Evolutionary conservation across 2,329 filamentous ascomycete genomes (phyloP).

Genomic region (Colletotrichum filicis): DNA sequence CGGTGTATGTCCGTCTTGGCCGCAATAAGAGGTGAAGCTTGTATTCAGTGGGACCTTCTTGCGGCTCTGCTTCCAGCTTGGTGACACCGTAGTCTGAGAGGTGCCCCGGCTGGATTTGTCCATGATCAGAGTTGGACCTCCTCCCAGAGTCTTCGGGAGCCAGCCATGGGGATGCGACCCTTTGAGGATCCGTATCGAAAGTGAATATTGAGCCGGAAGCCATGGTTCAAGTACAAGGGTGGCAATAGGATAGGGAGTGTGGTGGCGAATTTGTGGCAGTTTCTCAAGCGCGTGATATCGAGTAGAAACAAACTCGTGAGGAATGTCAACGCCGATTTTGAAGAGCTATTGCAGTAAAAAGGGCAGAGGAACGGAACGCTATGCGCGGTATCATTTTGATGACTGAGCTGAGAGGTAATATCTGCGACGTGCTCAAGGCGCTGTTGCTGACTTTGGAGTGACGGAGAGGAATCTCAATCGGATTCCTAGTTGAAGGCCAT

Average conservation of each 20-base stretch:
- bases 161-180: conserved; percentile 92
- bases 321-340: not conserved
- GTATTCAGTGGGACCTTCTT: conserved; percentile 95
- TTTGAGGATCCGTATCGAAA: conserved; percentile 87
- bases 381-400: conserved; percentile 36
- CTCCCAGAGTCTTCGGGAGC: conserved; percentile 61
- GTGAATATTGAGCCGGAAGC: conserved; percentile 98
- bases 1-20: conserved; percentile 78
- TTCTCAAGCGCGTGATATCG: not conserved
- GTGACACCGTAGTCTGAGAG: conserved; percentile 74
- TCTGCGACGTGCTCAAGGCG: conserved; percentile 1
- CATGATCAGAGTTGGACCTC: conserved; percentile 40
- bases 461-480: not conserved
- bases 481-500: conserved; percentile 28
- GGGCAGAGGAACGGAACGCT: conserved; percentile 20
- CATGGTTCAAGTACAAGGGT: conserved; percentile 60
- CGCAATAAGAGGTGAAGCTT: conserved; percentile 91
- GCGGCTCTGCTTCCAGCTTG: conserved; percentile 88
- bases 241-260: not conserved
- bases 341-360: conserved; percentile 25
- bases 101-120: conserved; percentile 49
- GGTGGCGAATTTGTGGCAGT: not conserved
- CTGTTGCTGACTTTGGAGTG: not conserved
- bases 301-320: not conserved
- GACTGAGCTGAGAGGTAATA: not conserved